Conservation (phyloP, 108 stramenopile species). For the Fragilaria crotonensis region DNA sequence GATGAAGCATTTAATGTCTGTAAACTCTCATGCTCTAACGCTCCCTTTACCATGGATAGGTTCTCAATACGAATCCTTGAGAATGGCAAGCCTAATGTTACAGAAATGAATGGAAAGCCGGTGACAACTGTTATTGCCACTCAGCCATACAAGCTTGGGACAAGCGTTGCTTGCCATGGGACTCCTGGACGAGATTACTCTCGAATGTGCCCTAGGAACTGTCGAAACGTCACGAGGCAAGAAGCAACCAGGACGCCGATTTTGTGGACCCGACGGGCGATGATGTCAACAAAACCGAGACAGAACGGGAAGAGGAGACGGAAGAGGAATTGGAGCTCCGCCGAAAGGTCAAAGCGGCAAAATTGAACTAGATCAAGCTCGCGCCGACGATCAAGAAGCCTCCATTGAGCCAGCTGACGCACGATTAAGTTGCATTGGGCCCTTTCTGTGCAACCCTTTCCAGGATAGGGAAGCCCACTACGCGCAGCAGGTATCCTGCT, state of each 20-base stretch:
- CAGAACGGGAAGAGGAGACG: no score
- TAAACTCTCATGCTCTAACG: no score
- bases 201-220: conserved; percentile 40
- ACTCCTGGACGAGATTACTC: conserved; percentile 70
- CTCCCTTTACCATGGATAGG: no score
- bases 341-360: conserved; percentile 30
- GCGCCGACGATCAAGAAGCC: conserved; percentile 34
- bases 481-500: conserved; percentile 49
- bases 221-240: conserved; percentile 26
- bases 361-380: conserved; percentile 22
- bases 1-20: no score
- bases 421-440: conserved; percentile 47
- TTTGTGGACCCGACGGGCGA: neutral
- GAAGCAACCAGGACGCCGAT: conserved; percentile 5
- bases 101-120: conserved; percentile 55
- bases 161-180: conserved; percentile 53
- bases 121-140: conserved; percentile 48
- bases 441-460: conserved; percentile 68
- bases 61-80: conserved; percentile 31
- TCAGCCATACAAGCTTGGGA: conserved; percentile 78
- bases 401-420: conserved; percentile 43
- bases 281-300: conserved; percentile 23
- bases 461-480: conserved; percentile 21
- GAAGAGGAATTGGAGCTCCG: conserved; percentile 42
- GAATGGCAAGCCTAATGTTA: conserved; percentile 30